Conservation (phyloP, 2,329 filamentous ascomycete species). For the Atkinsonella texensis region DNA sequence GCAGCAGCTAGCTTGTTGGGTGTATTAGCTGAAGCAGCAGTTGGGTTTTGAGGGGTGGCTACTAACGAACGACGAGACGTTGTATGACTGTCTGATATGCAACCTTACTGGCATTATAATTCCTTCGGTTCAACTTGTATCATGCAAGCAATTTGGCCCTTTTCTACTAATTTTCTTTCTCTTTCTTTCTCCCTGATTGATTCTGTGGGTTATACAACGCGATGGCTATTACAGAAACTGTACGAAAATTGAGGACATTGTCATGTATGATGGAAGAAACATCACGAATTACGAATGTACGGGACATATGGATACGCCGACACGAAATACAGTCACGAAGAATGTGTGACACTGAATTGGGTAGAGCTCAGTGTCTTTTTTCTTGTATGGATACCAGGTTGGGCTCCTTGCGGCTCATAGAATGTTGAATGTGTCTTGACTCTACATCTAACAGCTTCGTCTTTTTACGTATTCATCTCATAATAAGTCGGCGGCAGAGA, state of each 20-base stretch:
- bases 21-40: conserved; percentile 45
- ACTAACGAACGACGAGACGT: background rate
- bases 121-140: background rate
- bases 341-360: background rate
- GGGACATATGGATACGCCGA: background rate
- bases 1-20: conserved; percentile 46
- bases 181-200: background rate
- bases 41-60: conserved; percentile 13
- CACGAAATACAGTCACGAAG: background rate
- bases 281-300: background rate
- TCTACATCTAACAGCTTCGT: background rate
- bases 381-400: background rate
- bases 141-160: background rate
- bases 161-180: background rate
- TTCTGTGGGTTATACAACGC: background rate
- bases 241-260: background rate
- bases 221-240: background rate
- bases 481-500: background rate
- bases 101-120: background rate
- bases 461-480: background rate
- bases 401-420: background rate
- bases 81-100: background rate
- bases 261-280: background rate
- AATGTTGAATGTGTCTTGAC: background rate
- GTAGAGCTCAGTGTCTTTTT: background rate